phyloP scores from a whole-genome alignment of 78 protist species.

The Dictyostelium citrinum region DNA sequence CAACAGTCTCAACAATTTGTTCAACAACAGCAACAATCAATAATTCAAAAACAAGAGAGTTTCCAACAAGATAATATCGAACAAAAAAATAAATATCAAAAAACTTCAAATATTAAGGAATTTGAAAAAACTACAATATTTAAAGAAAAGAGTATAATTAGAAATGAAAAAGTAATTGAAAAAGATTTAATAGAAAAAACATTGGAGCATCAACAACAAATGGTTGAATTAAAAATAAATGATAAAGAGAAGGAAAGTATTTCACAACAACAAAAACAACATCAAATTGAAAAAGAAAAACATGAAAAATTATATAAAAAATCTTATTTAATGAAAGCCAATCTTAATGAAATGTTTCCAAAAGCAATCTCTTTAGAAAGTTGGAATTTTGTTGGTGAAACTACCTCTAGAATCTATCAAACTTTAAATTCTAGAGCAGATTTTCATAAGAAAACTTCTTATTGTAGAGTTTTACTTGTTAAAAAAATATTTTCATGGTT shows the following conservation, averaged over 20 bases:
- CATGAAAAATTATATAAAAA: not conserved
- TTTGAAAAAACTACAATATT: not conserved
- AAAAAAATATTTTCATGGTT: constrained; percentile 60
- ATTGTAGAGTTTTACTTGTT: constrained; percentile 30
- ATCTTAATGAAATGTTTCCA: not conserved
- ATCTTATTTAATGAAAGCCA: not conserved
- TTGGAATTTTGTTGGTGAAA: constrained; percentile 69
- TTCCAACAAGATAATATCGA: not conserved
- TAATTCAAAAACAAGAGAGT: not conserved
- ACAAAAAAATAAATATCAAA: not conserved
- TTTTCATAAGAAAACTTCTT: constrained; percentile 22
- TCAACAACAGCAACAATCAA: not conserved
- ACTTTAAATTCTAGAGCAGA: constrained; percentile 56
- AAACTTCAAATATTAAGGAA: not conserved
- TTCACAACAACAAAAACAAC: not conserved
- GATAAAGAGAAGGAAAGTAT: not conserved
- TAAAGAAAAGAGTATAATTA: not conserved
- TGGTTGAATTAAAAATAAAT: not conserved
- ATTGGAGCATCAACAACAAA: not conserved
- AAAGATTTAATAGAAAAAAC: constrained; percentile 4
- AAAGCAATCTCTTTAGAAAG: constrained; percentile 24
- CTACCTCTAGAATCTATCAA: constrained; percentile 33
- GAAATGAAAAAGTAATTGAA: not conserved
- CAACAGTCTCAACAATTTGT: not conserved
- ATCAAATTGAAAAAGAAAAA: not conserved